phyloP scores from a whole-genome alignment of 352 stramenopile genomes.

The Pythium scleroteichum region DNA sequence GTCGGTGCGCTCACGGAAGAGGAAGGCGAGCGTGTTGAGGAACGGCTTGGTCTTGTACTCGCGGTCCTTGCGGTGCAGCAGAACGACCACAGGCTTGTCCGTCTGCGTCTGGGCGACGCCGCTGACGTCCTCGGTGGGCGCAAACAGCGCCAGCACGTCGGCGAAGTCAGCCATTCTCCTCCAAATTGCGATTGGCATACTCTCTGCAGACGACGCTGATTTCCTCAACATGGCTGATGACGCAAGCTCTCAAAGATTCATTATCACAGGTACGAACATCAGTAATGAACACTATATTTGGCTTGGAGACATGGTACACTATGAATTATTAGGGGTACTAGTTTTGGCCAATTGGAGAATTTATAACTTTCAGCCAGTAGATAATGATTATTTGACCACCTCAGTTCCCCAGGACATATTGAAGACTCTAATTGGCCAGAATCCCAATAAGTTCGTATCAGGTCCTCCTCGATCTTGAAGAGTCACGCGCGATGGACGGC shows the following conservation, averaged over 20 bases:
- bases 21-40: constrained; percentile 51
- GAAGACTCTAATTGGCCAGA: too few species aligned
- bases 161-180: constrained; percentile 24
- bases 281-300: too few species aligned
- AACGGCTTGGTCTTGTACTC: constrained; percentile 52
- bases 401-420: too few species aligned
- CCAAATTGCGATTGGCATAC: too few species aligned
- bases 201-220: constrained; percentile 16
- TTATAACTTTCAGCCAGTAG: too few species aligned
- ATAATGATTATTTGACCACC: too few species aligned
- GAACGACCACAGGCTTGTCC: constrained; percentile 32
- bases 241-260: constrained; percentile 1
- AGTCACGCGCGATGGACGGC: constrained; percentile 44
- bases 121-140: constrained; percentile 9
- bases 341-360: too few species aligned
- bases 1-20: constrained; percentile 64
- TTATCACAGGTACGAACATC: too few species aligned
- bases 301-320: too few species aligned
- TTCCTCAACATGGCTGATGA: constrained; percentile 15
- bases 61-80: constrained; percentile 33
- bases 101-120: constrained; percentile 22
- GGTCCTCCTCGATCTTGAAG: not conserved
- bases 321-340: too few species aligned
- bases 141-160: constrained; percentile 27
- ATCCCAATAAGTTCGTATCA: constrained; percentile 2